phyloP scores from a whole-genome alignment of 768 basidiomycete species.

The Trametes cubensis region DNA sequence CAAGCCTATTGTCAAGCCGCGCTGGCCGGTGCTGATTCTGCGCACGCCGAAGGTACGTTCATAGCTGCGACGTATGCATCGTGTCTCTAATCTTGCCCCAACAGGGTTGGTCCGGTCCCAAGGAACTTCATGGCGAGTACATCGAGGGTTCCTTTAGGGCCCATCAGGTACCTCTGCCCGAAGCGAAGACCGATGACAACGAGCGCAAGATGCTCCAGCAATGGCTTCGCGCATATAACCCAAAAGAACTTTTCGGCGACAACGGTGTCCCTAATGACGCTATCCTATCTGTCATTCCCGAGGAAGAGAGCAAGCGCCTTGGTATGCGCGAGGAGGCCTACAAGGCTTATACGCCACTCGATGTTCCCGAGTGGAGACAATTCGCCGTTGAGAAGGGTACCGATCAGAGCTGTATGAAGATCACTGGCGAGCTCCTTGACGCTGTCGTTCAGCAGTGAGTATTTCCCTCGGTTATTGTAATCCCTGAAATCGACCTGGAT shows the following conservation, averaged over 20 bases:
- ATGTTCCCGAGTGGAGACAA: slow-evolving; percentile 65
- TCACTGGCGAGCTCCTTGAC: slow-evolving; percentile 57
- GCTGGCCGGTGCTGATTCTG: slow-evolving; percentile 87
- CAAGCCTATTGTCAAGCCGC: slow-evolving; percentile 81
- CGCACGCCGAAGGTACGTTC: slow-evolving; percentile 75
- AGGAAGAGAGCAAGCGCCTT: slow-evolving; percentile 55
- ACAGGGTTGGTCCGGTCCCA: slow-evolving; percentile 69
- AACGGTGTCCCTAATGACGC: slow-evolving; percentile 55
- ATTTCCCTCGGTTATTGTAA: background rate
- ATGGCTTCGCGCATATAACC: slow-evolving; percentile 77
- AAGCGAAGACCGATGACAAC: slow-evolving; percentile 61
- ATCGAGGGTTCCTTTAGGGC: slow-evolving; percentile 83
- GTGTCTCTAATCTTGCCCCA: background rate
- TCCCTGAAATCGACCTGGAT: background rate
- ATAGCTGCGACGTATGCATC: background rate
- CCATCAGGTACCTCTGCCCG: slow-evolving; percentile 87
- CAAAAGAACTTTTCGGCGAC: slow-evolving; percentile 64
- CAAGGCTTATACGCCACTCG: slow-evolving; percentile 59
- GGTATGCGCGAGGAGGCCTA: slow-evolving; percentile 74
- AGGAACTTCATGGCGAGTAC: slow-evolving; percentile 63
- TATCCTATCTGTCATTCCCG: slow-evolving; percentile 56
- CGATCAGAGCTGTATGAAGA: slow-evolving; percentile 79
- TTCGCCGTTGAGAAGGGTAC: slow-evolving; percentile 54
- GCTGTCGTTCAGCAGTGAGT: slow-evolving; percentile 58
- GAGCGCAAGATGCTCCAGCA: slow-evolving; percentile 64